Base-by-base conservation (phyloP, 164 flowering plant species). In the Litsea cubeba region DNA sequence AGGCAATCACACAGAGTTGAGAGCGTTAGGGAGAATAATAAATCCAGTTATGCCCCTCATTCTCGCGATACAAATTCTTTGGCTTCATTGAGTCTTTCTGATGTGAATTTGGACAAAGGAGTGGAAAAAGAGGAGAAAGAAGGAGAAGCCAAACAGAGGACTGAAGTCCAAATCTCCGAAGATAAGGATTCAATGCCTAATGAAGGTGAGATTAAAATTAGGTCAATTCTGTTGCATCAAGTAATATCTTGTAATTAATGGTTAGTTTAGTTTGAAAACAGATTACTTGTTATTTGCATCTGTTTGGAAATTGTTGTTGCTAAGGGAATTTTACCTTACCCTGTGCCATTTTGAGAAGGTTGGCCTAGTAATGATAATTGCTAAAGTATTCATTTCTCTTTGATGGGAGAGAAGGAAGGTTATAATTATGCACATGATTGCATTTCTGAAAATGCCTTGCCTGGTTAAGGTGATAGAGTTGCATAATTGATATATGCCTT, bases 1-100 rank as follows among this genome's bases (percentile, higher is more conserved):
- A 83, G 81, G 75, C 85, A 81, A 72, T 84, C 78, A 74, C 83
- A 72, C 67, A 75, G 84, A 72, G 69, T 62, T 28, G 91, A 81
- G 20, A 75, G n/a, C 50, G 71, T 69, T 10, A 85, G 81, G 77
- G 87, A 87, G 28, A 77, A 60, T 46, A 80, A 75, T 51, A 75
- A 71, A 54, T 76, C 78, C 7, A 71, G 62, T 67, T 58, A 40
- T 11, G 88, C 81, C 11, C 28, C 26, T 74, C 70, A 72, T 73
- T 26, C 62, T 54, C 50, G n/a, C 35, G 75, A 80, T 75, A 77
- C 67, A 18, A 77, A 72, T 69, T 72, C 78, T 26, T 76, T 79
- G 2, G 73, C 40, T 60, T 24, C 30, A 23, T 28, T 60, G 46
- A 51, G 63, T 64, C 3, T 72, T 73, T 58, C 62, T 1, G 70